Evolutionary conservation across 495 filamentous ascomycete species (phyloP).

Genomic region (Annulohypoxylon maeteangense): DNA sequence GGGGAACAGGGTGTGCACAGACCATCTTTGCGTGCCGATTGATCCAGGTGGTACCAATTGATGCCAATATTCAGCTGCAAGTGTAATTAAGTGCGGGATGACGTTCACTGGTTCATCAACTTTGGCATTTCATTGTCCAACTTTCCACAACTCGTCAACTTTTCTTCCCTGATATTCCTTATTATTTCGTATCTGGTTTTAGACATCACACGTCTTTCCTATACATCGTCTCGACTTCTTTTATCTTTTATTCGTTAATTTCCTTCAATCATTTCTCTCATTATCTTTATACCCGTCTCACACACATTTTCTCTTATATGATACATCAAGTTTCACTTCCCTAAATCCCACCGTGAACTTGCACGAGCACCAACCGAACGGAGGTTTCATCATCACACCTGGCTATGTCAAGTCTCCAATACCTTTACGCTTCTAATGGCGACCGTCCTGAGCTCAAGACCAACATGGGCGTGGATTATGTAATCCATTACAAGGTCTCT

Average conservation of each 20-base stretch:
- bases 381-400: not conserved
- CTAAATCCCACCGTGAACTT: not conserved
- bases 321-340: not conserved
- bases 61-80: slow-evolving; percentile 1
- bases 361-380: not conserved
- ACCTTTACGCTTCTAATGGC: slow-evolving; percentile 47
- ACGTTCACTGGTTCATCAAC: slow-evolving; percentile 36
- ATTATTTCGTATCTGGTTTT: not conserved
- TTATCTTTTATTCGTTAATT: not conserved
- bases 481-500: slow-evolving; percentile 81
- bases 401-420: slow-evolving; percentile 51
- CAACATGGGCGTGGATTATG: slow-evolving; percentile 82
- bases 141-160: not conserved
- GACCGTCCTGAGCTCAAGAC: slow-evolving; percentile 48
- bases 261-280: not conserved
- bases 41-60: slow-evolving; percentile 29
- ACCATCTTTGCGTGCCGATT: slow-evolving; percentile 27
- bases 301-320: not conserved
- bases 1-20: slow-evolving; percentile 15
- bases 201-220: not conserved
- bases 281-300: not conserved
- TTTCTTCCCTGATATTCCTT: slow-evolving; percentile 28
- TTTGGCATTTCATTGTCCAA: slow-evolving; percentile 14
- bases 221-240: not conserved
- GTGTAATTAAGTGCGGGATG: slow-evolving; percentile 26